Evolutionary conservation across 176 grass and related monocot genomes (phyloP).

Genomic region (Rhynchospora breviuscula): DNA sequence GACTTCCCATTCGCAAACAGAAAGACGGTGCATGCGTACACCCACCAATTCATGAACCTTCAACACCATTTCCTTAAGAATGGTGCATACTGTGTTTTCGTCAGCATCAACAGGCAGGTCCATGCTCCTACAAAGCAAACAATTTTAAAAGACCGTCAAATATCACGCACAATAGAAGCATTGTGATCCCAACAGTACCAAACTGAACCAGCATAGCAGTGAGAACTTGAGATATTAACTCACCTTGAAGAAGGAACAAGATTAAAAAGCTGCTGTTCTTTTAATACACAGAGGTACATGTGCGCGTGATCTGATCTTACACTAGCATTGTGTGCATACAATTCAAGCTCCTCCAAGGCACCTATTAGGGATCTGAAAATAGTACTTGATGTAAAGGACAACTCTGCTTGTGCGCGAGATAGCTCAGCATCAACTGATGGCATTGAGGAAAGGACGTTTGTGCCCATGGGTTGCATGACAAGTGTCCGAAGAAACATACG

Average conservation of each 20-base stretch:
- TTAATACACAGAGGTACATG: slow-evolving; percentile 88
- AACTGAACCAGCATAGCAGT: background rate
- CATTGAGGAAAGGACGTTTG: slow-evolving; percentile 53
- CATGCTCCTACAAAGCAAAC: slow-evolving; percentile 43
- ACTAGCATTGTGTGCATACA: slow-evolving; percentile 72
- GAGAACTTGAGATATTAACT: slow-evolving; percentile 28
- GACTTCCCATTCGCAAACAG: slow-evolving; percentile 97
- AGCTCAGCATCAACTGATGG: slow-evolving; percentile 57
- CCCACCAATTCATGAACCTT: slow-evolving; percentile 93
- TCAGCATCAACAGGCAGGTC: slow-evolving; percentile 53
- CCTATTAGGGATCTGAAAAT: slow-evolving; percentile 86
- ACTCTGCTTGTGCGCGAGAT: slow-evolving; percentile 37
- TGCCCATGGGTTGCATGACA: slow-evolving; percentile 66
- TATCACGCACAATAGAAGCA: background rate
- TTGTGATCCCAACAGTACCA: background rate
- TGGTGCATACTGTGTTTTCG: slow-evolving; percentile 46
- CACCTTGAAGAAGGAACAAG: slow-evolving; percentile 84
- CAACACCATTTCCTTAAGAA: slow-evolving; percentile 85
- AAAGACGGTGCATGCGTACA: slow-evolving; percentile 90
- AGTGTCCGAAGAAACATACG: slow-evolving; percentile 96
- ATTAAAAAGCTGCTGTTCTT: slow-evolving; percentile 65
- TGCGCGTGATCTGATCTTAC: slow-evolving; percentile 80
- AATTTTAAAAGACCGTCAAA: background rate
- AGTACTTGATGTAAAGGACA: slow-evolving; percentile 76
- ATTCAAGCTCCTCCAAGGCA: slow-evolving; percentile 92